Evolutionary conservation across 805 yeast species (phyloP), one percentile per base, ranked within the genome.

Genomic region (Saturnispora dispora): DNA sequence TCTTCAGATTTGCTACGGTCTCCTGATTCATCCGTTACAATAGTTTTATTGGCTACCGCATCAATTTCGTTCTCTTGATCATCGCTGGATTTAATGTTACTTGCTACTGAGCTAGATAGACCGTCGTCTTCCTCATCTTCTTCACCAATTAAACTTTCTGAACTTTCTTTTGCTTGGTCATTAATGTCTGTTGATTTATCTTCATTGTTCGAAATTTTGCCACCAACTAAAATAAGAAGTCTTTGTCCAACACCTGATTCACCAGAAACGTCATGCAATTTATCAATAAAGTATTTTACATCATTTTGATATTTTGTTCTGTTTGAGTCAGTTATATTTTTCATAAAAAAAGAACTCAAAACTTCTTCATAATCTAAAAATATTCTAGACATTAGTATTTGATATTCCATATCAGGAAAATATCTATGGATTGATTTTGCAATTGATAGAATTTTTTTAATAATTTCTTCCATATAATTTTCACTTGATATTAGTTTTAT

Each of bases 361-460:
- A 73, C 61, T 41, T 73, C 71, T 61, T 83, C 82, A 62, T 82
- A 83, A 55, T 76, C 76, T 45, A 76, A 82, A 57, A 79, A 78
- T 2, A 79, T 76, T 48, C 71, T 72, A 60, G 73, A 71, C 50
- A 79, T 61, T 28, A 79, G 70, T 4, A 68, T 55, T 5, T 75
- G 59, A 54, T 74, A 73, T 51, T 78, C 79, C 17, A 66, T 55
- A 46, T 72, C 73, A 0, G 85, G 79, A 39, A 85, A 66, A 59
- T 81, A 81, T 53, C 78, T 76, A 40, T 73, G 74, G 27, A 84
- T 69, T 5, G 82, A 83, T 53, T 78, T 76, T 2, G 81, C 71
- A 27, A 85, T 80, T 0, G 85, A 79, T n/a, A 72, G 59, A 0
- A 88, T 81, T 53, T 85, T 89, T 55, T 79, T 81, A 44, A 83